A percentile compares a stretch with the other conserved stretches of the same genome.
These are phyloP conservation scores for Hyaloperonospora arabidopsidis DNA, from an alignment of 352 stramenopile genomes.

Conservation along the genomic window DNA sequence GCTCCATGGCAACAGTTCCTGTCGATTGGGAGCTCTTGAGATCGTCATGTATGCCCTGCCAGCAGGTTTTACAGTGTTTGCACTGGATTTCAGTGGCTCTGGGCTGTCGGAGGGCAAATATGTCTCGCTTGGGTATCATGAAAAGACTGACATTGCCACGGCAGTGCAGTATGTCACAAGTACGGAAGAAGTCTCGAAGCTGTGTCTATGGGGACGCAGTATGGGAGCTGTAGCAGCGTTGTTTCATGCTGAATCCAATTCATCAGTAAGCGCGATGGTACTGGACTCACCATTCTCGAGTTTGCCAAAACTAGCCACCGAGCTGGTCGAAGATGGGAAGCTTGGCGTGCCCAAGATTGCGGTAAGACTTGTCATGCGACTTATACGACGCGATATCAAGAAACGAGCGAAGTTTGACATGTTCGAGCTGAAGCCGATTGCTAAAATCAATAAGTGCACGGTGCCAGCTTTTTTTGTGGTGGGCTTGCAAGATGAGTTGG, in stretches of 20 bases:
- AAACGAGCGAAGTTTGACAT: conserved; percentile 81
- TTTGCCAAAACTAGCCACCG: conserved; percentile 55
- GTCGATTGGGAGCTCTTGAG: conserved; percentile 57
- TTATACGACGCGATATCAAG: conserved; percentile 76
- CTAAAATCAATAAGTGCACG: conserved; percentile 59
- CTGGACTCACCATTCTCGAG: conserved; percentile 79
- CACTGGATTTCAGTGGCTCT: conserved; percentile 71
- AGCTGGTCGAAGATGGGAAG: conserved; percentile 78
- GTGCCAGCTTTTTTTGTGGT: conserved; percentile 75
- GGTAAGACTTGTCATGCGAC: conserved; percentile 72
- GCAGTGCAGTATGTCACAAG: conserved; percentile 60
- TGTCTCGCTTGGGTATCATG: conserved; percentile 74
- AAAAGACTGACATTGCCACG: conserved; percentile 63
- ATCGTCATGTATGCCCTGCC: conserved; percentile 71
- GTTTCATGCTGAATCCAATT: conserved; percentile 51
- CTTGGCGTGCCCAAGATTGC: conserved; percentile 73
- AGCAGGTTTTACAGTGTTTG: conserved; percentile 76
- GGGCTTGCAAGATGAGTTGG: conserved; percentile 70
- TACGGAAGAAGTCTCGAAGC: conserved; percentile 41
- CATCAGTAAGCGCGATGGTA: conserved; percentile 68
- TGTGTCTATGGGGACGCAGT: conserved; percentile 70
- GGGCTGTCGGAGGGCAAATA: conserved; percentile 77
- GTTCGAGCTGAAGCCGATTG: conserved; percentile 81
- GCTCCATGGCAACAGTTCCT: conserved; percentile 81
- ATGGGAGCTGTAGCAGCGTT: conserved; percentile 75